Evolutionary conservation across 208 protist species (phyloP).

Genomic region (Baffinella frigidus): DNA sequence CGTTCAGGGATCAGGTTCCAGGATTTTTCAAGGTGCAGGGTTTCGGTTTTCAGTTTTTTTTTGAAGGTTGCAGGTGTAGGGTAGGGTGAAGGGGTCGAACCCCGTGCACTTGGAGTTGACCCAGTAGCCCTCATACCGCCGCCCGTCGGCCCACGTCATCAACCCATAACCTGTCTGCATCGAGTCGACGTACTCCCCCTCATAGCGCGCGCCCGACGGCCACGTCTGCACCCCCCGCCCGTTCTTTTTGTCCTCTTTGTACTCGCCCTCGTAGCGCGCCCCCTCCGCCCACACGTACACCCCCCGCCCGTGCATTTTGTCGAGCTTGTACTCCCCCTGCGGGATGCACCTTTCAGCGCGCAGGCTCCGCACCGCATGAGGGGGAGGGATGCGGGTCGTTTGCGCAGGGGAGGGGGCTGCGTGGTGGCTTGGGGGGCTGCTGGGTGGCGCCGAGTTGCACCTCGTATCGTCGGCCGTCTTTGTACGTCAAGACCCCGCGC

Average conservation of each 20-base stretch:
- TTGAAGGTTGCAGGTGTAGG: too few species aligned
- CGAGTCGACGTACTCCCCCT: conserved; percentile 58
- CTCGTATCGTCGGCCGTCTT: conserved; percentile 52
- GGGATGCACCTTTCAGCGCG: neutral
- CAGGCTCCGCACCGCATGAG: neutral
- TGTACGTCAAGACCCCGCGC: conserved; percentile 47
- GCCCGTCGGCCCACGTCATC: conserved; percentile 55
- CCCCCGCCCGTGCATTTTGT: conserved; percentile 59
- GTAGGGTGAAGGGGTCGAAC: too few species aligned
- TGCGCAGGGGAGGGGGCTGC: too few species aligned
- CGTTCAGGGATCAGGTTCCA: too few species aligned
- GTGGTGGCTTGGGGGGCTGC: too few species aligned
- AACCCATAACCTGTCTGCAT: conserved; percentile 60
- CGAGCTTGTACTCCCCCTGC: conserved; percentile 57
- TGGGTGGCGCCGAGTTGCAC: neutral
- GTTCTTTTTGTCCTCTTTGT: conserved; percentile 64
- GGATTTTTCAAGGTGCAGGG: too few species aligned
- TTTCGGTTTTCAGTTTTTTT: too few species aligned
- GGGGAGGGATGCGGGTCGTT: too few species aligned
- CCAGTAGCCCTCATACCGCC: conserved; percentile 56
- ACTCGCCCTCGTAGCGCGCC: conserved; percentile 58
- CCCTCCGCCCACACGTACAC: conserved; percentile 62
- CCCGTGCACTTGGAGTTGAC: conserved; percentile 59
- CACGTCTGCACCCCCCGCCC: conserved; percentile 55
- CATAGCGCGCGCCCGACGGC: conserved; percentile 43